Base-by-base conservation (phyloP, 2,329 filamentous ascomycete species). In the Aureobasidium musti region DNA sequence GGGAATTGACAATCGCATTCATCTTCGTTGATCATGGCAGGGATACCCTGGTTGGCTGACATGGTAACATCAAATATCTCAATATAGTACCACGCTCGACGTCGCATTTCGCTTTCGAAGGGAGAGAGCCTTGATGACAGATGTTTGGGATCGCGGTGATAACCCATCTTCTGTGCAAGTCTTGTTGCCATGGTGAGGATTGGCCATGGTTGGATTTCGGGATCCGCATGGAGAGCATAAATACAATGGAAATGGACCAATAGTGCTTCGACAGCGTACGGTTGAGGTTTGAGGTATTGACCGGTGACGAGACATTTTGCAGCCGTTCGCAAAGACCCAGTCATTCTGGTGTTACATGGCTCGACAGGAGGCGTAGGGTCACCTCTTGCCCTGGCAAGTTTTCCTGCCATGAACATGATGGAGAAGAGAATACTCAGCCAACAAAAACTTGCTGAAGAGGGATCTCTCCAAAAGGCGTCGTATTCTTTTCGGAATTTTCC, bases 81-180 rank as follows among this genome's bases (percentile, higher is more conserved):
- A 2, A 68, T 54, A 3, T 39, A 66, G 19, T 50, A n/a, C 59
- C 59, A 69, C 7, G 65, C 41, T 35, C 68, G 41, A 17, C 68
- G 49, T 23, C 68, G 50, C 68, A 69, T 69, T 39, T 69, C 68
- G 21, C 66, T 59, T 14, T 68, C 61, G 43, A 69, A 69, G 5
- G 66, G 63, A 4, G 66, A 45, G 2, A 69, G 60, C 14, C n/a
- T 66, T 7, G 33, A 17, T 10, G 59, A 45, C 17, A 68, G 23
- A 30, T 68, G 61, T 30, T 8, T 26, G 5, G 68, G 66, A 28
- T 69, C 68, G 21, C 66, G 53, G 26, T 69, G 68, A 35, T 69
- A 69, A 3, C 68, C 68, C 47, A 66, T 56, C 14, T 54, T 63
- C 19, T 66, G 54, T 5, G 68, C 68, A 21, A 69, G 45, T 47